Base-by-base conservation (phyloP, 805 yeast genomes). In the Komagataella mondaviorum region DNA sequence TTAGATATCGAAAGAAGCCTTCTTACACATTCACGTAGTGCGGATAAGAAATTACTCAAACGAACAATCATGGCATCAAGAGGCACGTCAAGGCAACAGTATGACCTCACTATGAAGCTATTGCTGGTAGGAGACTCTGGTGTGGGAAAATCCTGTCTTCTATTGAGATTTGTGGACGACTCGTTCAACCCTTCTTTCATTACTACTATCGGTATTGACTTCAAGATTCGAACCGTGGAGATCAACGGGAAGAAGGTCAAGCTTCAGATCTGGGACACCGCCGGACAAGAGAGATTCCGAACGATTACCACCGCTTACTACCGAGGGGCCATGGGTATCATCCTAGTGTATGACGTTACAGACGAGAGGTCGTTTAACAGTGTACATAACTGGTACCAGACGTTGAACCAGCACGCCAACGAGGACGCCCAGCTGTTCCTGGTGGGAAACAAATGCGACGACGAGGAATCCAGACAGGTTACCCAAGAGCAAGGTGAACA, bases 121-220 rank as follows among this genome's bases (percentile, higher is more conserved):
- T 76, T 91, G 59, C 78, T 91, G 58, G 95, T 91, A 57, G 98
- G 98, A 53, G 96, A 90, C 71, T 86, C 96, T 36, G 77, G 88
- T 54, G 93, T 86, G 48, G 95, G 95, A 44, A 86, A 86, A 63
- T 85, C 97, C 46, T 91, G 97, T 74, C 75, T 90, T 54, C 73
- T 90, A 60, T 79, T 91, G 56, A 81, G 98, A 64, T 91, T 91
- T 70, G 96, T 91, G 54, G 96, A 89, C 60, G 97, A 91, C 69
- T 90, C 89, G 69, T 93, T 93, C 73, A 90, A 91, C 61, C 97
- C 98, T 4, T 81, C 93, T 18, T 93, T 91, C 69, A 93, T 93
- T 70, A 89, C 98, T 54, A 93, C 99, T 48, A 93, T 93, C 62
- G 99, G 99, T 51, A 93, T 93, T 61, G 99, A 93, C 68, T 93